Conservation (phyloP, 768 basidiomycete species). For the Mycena latifolia region DNA sequence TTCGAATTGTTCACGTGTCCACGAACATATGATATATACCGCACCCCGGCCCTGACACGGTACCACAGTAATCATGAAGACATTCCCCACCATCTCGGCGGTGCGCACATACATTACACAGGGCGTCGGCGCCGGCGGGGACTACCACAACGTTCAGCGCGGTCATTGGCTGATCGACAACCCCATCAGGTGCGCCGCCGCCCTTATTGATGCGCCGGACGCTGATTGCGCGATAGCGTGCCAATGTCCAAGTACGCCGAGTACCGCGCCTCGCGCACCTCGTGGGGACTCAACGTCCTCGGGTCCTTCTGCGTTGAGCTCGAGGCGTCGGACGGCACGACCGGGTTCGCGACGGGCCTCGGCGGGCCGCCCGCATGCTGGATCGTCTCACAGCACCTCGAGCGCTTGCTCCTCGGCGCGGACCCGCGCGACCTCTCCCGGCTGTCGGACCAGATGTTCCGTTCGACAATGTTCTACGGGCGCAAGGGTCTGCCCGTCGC, state of each 20-base stretch:
- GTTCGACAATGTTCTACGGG: constrained; percentile 46
- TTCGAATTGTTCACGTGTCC: too few species aligned
- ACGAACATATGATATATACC: too few species aligned
- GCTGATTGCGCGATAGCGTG: constrained; percentile 20
- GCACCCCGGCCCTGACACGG: too few species aligned
- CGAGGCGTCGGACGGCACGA: too few species aligned
- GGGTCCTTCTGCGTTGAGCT: too few species aligned
- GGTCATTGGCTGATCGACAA: constrained; percentile 46
- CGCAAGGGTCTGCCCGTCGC: constrained; percentile 47
- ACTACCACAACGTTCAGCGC: constrained; percentile 38
- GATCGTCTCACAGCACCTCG: constrained; percentile 46
- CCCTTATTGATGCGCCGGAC: constrained; percentile 8
- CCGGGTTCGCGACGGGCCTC: too few species aligned
- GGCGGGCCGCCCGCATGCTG: too few species aligned
- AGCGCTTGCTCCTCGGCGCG: constrained; percentile 45
- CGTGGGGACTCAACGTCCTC: constrained; percentile 46
- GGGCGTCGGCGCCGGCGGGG: too few species aligned
- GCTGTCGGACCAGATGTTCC: constrained; percentile 47
- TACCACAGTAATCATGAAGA: constrained; percentile 22
- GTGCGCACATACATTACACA: constrained; percentile 41
- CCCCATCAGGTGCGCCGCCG: constrained; percentile 34
- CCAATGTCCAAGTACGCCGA: constrained; percentile 44
- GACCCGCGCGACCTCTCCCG: constrained; percentile 46
- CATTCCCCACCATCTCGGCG: constrained; percentile 40
- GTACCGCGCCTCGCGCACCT: constrained; percentile 43